Percentiles rank a stretch among this genome's conserved stretches.
phyloP scores from a whole-genome alignment of 2,329 filamentous ascomycete species.

The Colletotrichum sp. region DNA sequence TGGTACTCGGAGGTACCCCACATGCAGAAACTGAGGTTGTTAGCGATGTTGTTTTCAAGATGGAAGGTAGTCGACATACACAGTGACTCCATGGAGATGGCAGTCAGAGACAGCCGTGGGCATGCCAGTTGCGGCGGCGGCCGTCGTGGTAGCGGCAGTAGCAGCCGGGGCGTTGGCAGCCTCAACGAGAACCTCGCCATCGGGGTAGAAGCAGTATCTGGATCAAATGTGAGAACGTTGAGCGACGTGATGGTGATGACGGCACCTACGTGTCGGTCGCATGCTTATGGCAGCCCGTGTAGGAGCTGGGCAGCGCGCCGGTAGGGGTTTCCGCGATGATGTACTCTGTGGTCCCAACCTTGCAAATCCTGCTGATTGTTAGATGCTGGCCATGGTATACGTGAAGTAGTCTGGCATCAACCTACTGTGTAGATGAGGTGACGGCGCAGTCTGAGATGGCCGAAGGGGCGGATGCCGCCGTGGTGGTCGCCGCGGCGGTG shows the following conservation, averaged over 20 bases:
- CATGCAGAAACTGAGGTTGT: slow-evolving; percentile 45
- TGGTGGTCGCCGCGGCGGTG: slow-evolving; percentile 18
- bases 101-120: slow-evolving; percentile 45
- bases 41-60: not conserved
- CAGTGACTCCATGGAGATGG: slow-evolving; percentile 42
- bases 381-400: not conserved
- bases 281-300: slow-evolving; percentile 56
- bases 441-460: slow-evolving; percentile 19
- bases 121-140: not conserved
- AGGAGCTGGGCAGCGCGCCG: slow-evolving; percentile 32
- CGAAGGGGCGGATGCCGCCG: not conserved
- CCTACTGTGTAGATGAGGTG: slow-evolving; percentile 21
- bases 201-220: slow-evolving; percentile 48
- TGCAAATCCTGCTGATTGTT: slow-evolving; percentile 5
- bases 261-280: slow-evolving; percentile 49
- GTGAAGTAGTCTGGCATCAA: not conserved
- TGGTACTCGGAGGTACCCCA: slow-evolving; percentile 46
- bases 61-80: slow-evolving; percentile 34
- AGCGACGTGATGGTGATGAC: not conserved
- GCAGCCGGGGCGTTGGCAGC: slow-evolving; percentile 20
- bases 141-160: slow-evolving; percentile 9
- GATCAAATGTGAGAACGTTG: not conserved
- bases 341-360: slow-evolving; percentile 18
- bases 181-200: slow-evolving; percentile 47
- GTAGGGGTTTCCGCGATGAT: slow-evolving; percentile 11